phyloP scores from a whole-genome alignment of 176 grass and related monocot genomes.

The Zea mays region DNA sequence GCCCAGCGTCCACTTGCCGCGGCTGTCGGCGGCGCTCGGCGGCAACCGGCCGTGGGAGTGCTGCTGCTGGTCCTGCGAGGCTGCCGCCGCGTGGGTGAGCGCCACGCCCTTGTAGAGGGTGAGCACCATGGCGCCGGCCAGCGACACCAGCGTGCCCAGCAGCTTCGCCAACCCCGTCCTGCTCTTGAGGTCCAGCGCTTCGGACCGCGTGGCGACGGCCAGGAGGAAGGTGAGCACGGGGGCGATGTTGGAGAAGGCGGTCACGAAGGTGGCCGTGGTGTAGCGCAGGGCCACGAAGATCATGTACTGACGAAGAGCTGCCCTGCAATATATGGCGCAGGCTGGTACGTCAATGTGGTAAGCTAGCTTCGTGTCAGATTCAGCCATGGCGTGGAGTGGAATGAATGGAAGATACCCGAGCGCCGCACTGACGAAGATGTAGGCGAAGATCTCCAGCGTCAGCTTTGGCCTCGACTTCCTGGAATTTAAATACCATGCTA shows the following conservation, averaged over 20 bases:
- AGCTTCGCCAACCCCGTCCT: conserved; percentile 65
- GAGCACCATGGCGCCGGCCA: conserved; percentile 73
- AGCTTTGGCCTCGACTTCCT: conserved; percentile 90
- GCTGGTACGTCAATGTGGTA: background rate
- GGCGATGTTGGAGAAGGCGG: conserved; percentile 85
- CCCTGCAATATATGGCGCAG: conserved; percentile 41
- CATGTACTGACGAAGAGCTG: conserved; percentile 82
- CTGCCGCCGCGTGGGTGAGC: conserved; percentile 33
- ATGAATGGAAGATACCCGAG: conserved; percentile 52
- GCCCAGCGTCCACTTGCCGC: conserved; percentile 66
- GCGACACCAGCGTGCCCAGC: conserved; percentile 57
- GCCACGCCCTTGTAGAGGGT: conserved; percentile 67
- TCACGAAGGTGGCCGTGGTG: conserved; percentile 82
- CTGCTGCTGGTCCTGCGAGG: background rate
- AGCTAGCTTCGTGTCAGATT: too few relatives aligned
- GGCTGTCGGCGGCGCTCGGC: background rate
- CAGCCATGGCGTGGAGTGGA: too few relatives aligned
- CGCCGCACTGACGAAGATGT: conserved; percentile 72
- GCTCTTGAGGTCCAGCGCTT: conserved; percentile 52
- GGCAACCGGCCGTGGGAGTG: background rate
- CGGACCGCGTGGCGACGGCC: conserved; percentile 57
- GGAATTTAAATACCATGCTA: background rate
- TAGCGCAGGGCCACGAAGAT: conserved; percentile 73
- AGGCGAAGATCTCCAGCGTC: conserved; percentile 69
- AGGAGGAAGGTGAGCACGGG: conserved; percentile 85